phyloP scores from a whole-genome alignment of 441 rosid genomes.

The Populus hybrid region DNA sequence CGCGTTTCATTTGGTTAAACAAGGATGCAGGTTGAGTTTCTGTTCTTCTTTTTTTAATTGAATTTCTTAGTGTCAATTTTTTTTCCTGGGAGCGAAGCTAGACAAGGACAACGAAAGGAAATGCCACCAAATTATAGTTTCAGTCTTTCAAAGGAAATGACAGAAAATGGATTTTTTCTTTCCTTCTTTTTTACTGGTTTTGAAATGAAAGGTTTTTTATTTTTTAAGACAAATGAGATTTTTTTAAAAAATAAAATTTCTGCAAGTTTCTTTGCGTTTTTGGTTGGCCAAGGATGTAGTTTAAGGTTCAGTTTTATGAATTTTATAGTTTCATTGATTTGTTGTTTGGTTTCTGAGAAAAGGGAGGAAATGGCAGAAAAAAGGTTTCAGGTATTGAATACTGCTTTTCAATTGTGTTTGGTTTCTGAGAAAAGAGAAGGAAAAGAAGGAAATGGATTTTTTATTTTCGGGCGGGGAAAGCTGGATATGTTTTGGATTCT shows the following conservation, averaged over 20 bases:
- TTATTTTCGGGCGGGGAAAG: too few species aligned
- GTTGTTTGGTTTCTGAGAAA: constrained; percentile 20
- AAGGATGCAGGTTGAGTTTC: constrained; percentile 67
- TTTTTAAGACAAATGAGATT: too few species aligned
- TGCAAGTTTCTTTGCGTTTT: not conserved
- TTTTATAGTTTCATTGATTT: not conserved
- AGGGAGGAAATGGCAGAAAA: not conserved
- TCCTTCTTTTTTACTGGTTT: not conserved
- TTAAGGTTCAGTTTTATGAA: not conserved
- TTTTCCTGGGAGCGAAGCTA: not conserved
- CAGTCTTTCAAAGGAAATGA: not conserved
- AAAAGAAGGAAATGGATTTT: not conserved
- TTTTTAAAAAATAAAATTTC: not conserved
- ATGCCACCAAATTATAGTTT: not conserved
- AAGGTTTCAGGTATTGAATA: not conserved
- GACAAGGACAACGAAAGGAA: not conserved
- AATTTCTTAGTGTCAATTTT: not conserved
- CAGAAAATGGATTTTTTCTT: not conserved
- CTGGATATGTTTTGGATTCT: too few species aligned
- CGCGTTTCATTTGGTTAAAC: constrained; percentile 62
- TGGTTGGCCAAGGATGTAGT: not conserved
- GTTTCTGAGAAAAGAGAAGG: not conserved
- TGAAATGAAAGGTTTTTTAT: not conserved
- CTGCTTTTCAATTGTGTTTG: not conserved
- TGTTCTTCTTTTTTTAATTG: not conserved